These are phyloP conservation scores for Paraphoma chrysanthemicola DNA, from an alignment of 2,329 filamentous ascomycete species.

Conservation along the genomic window DNA sequence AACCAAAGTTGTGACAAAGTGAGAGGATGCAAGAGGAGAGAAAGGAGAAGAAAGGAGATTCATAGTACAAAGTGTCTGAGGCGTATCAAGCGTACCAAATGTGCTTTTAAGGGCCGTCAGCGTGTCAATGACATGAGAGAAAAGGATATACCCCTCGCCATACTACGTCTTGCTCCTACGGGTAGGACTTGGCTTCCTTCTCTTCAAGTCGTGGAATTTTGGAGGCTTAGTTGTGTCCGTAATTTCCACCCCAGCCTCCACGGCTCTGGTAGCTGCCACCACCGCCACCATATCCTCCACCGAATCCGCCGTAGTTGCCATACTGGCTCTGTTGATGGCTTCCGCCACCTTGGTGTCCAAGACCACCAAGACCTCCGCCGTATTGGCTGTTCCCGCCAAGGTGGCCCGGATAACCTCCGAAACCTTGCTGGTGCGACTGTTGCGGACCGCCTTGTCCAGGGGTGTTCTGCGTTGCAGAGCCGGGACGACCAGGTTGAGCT, in stretches of 20 bases:
- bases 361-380: conserved; percentile 61
- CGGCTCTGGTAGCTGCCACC: conserved; percentile 47
- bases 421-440: conserved; percentile 64
- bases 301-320: conserved; percentile 52
- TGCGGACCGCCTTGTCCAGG: conserved; percentile 61
- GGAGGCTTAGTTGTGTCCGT: conserved; percentile 46
- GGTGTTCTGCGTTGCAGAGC: conserved; percentile 67
- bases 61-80: conserved; percentile 43
- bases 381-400: conserved; percentile 57
- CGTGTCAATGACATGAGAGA: conserved; percentile 19
- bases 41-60: conserved; percentile 30
- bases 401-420: conserved; percentile 62
- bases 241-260: conserved; percentile 59
- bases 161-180: conserved; percentile 16
- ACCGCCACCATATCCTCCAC: conserved; percentile 48
- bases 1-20: conserved; percentile 30
- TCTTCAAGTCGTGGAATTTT: conserved; percentile 2
- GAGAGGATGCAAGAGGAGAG: conserved; percentile 43
- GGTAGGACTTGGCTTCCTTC: conserved; percentile 34
- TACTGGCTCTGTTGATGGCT: conserved; percentile 54
- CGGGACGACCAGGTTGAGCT: conserved; percentile 66
- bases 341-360: conserved; percentile 57
- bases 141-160: conserved; percentile 33
- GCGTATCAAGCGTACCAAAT: conserved; percentile 31
- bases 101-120: conserved; percentile 36